A percentile compares a stretch with the other conserved stretches of the same genome.
Evolutionary conservation across 352 stramenopile species (phyloP).

Genomic region (Phytophthora europaea): DNA sequence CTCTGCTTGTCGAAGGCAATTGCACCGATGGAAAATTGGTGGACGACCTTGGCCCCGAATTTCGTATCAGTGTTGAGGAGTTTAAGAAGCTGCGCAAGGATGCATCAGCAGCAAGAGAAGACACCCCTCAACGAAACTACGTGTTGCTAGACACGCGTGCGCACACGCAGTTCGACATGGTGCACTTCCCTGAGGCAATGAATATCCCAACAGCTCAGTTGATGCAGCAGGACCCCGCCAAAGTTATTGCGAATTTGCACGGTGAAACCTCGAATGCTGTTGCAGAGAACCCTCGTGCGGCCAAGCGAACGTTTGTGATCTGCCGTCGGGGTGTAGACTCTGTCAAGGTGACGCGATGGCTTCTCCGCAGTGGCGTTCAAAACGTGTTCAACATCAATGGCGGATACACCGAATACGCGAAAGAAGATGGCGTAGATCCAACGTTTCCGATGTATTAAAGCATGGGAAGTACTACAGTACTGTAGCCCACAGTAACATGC

Average conservation of each 20-base stretch:
- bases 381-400: slow-evolving; percentile 75
- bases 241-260: slow-evolving; percentile 32
- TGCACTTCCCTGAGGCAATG: slow-evolving; percentile 75
- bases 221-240: slow-evolving; percentile 36
- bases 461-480: not conserved
- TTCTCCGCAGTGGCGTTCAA: slow-evolving; percentile 52
- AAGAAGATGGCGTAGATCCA: slow-evolving; percentile 46
- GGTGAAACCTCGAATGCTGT: not conserved
- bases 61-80: slow-evolving; percentile 48
- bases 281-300: not conserved
- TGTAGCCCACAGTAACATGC: not conserved
- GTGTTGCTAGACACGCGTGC: slow-evolving; percentile 71
- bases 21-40: slow-evolving; percentile 8
- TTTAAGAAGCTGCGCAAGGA: slow-evolving; percentile 49
- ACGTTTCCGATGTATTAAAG: slow-evolving; percentile 82
- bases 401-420: slow-evolving; percentile 75
- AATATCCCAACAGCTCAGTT: slow-evolving; percentile 70
- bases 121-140: slow-evolving; percentile 29
- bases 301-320: slow-evolving; percentile 61
- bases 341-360: slow-evolving; percentile 60
- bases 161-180: slow-evolving; percentile 76
- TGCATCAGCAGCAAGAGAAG: not conserved
- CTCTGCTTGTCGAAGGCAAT: slow-evolving; percentile 26
- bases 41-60: slow-evolving; percentile 32
- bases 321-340: slow-evolving; percentile 87